A percentile compares a stretch with the other conserved stretches of the same genome.
These are phyloP conservation scores for Galerina sulciceps DNA, from an alignment of 768 basidiomycete genomes.

Conservation along the genomic window DNA sequence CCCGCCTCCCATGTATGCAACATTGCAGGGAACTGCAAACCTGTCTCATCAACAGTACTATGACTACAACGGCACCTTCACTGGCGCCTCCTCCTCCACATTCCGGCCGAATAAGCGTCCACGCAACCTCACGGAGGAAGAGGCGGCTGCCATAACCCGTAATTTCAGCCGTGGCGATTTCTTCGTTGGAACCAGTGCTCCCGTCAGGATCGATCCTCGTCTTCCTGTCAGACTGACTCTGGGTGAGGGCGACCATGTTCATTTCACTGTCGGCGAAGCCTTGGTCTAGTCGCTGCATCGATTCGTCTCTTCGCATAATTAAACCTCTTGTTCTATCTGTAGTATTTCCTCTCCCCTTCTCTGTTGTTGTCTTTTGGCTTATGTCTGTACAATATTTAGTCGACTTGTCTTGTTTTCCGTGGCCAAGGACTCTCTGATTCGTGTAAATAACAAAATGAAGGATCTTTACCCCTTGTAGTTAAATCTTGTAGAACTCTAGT, in stretches of 20 bases:
- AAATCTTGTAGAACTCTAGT: not conserved
- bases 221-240: constrained; percentile 79
- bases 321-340: constrained; percentile 2
- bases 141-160: constrained; percentile 81
- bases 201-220: constrained; percentile 82
- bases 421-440: not conserved
- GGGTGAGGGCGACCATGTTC: constrained; percentile 83
- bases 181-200: constrained; percentile 79
- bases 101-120: constrained; percentile 84
- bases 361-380: constrained; percentile 4
- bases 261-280: constrained; percentile 56
- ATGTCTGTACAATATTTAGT: constrained; percentile 20
- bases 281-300: constrained; percentile 34
- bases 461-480: not conserved
- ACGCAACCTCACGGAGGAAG: constrained; percentile 81
- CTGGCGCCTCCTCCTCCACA: constrained; percentile 72
- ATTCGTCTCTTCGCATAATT: not conserved
- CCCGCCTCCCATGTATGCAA: constrained; percentile 55
- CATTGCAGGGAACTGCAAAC: constrained; percentile 48
- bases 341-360: constrained; percentile 2
- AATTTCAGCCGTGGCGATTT: constrained; percentile 84
- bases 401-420: constrained; percentile 4
- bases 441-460: constrained; percentile 3
- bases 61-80: constrained; percentile 74
- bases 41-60: constrained; percentile 73